These are phyloP conservation scores for Colletotrichum godetiae DNA, from an alignment of 2,329 filamentous ascomycete genomes.

Conservation along the genomic window DNA sequence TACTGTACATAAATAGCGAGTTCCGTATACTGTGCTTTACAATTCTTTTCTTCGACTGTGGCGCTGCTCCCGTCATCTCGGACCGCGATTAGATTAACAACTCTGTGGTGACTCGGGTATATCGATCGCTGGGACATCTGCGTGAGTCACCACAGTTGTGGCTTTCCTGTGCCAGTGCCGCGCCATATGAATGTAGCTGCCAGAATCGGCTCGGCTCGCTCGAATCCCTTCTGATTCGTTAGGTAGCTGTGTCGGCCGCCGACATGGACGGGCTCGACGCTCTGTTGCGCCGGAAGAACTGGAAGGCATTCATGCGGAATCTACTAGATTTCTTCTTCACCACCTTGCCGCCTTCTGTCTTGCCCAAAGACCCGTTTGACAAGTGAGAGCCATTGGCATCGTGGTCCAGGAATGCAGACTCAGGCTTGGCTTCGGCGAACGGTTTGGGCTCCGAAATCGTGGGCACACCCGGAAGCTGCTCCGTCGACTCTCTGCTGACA, in stretches of 20 bases:
- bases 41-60: conserved; percentile 22
- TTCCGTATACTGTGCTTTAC: conserved; percentile 29
- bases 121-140: conserved; percentile 22
- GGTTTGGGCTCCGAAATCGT: conserved; percentile 53
- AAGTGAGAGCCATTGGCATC: conserved; percentile 39
- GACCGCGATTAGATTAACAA: conserved; percentile 26
- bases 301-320: conserved; percentile 72
- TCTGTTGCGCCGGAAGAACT: conserved; percentile 65
- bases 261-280: conserved; percentile 49
- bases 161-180: neutral
- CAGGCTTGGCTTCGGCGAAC: conserved; percentile 35
- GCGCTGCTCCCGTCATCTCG: conserved; percentile 9
- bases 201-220: neutral
- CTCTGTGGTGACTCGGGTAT: conserved; percentile 22
- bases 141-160: conserved; percentile 7
- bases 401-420: conserved; percentile 27
- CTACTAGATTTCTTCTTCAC: conserved; percentile 73
- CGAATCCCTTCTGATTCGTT: conserved; percentile 5
- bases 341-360: conserved; percentile 57
- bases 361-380: conserved; percentile 56
- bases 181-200: neutral
- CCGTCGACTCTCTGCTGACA: conserved; percentile 68
- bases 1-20: conserved; percentile 36
- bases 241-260: conserved; percentile 43
- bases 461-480: conserved; percentile 59